Conservation (phyloP, 306 rosid genomes). For the Gastrolobium bilobum region DNA sequence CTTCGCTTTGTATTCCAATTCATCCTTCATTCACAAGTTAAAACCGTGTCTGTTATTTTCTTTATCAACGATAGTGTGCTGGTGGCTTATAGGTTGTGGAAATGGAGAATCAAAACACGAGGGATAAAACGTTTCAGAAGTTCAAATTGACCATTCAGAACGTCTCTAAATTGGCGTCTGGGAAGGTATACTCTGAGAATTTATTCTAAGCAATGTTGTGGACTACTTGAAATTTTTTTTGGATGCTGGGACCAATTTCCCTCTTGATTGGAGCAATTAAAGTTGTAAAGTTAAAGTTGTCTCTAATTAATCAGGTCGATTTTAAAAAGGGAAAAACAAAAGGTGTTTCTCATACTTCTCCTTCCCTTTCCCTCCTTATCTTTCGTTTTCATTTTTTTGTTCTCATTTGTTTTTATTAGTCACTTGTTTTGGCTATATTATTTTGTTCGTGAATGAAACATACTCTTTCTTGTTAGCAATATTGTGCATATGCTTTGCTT, state of each 20-base stretch:
- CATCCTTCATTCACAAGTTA: too few relatives aligned
- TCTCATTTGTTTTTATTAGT: background rate
- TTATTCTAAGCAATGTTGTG: background rate
- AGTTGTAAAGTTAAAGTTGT: constrained; percentile 64
- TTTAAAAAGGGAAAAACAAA: constrained; percentile 51
- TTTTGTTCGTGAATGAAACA: background rate
- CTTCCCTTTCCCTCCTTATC: background rate
- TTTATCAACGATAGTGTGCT: too few relatives aligned
- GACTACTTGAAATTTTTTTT: constrained; percentile 71
- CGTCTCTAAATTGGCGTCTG: constrained; percentile 36
- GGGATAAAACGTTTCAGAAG: background rate
- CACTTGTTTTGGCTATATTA: background rate
- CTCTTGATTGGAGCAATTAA: constrained; percentile 72
- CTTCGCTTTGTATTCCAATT: too few relatives aligned
- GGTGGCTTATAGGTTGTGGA: too few relatives aligned
- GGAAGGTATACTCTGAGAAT: background rate
- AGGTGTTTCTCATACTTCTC: constrained; percentile 52
- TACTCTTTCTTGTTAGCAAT: too few relatives aligned
- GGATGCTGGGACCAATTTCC: constrained; percentile 61
- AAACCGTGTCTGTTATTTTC: too few relatives aligned
- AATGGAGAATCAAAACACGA: constrained; percentile 31
- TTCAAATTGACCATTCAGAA: constrained; percentile 42
- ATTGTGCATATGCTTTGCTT: too few relatives aligned
- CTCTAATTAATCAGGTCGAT: constrained; percentile 62
- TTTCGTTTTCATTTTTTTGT: background rate